These are phyloP conservation scores for Cadophora sp. DNA, from an alignment of 2,329 filamentous ascomycete species.

Conservation along the genomic window DNA sequence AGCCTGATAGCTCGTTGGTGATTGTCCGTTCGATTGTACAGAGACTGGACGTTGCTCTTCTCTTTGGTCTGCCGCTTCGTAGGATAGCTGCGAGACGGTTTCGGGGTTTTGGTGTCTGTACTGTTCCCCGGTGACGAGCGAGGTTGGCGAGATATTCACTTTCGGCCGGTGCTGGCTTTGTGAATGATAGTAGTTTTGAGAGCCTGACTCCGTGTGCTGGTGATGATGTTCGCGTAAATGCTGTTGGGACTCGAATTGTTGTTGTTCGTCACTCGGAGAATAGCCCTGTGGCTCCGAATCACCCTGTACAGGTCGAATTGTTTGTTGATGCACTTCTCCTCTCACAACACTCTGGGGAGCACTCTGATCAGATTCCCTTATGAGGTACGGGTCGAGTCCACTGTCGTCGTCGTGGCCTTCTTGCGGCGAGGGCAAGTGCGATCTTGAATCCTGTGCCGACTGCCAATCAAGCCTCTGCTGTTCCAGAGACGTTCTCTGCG, in stretches of 20 bases:
- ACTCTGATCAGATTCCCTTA: slow-evolving; percentile 34
- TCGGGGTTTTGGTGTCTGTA: slow-evolving; percentile 59
- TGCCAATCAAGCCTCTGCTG: slow-evolving; percentile 47
- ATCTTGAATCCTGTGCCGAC: slow-evolving; percentile 43
- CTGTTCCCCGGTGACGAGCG: slow-evolving; percentile 40
- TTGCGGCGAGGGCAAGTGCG: slow-evolving; percentile 41
- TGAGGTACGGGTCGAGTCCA: slow-evolving; percentile 41
- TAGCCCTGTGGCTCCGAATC: slow-evolving; percentile 35
- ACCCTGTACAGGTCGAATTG: slow-evolving; percentile 39
- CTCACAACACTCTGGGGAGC: slow-evolving; percentile 23
- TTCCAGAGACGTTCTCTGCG: slow-evolving; percentile 47
- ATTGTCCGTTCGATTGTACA: slow-evolving; percentile 42
- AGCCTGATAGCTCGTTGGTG: slow-evolving; percentile 32
- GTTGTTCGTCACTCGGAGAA: slow-evolving; percentile 41
- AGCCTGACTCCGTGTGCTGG: slow-evolving; percentile 33
- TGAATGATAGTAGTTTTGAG: slow-evolving; percentile 40
- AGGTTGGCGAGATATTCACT: slow-evolving; percentile 43
- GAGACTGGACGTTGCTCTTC: slow-evolving; percentile 41
- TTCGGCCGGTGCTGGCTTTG: slow-evolving; percentile 40
- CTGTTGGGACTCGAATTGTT: slow-evolving; percentile 39
- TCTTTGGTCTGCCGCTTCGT: slow-evolving; percentile 58
- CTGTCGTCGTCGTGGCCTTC: slow-evolving; percentile 39
- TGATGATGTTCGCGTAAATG: slow-evolving; percentile 39
- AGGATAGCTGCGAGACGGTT: slow-evolving; percentile 66
- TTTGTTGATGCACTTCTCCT: slow-evolving; percentile 36